Evolutionary conservation across 2,329 filamentous ascomycete species (phyloP).

Genomic region (Ophiostoma triangulosporum): DNA sequence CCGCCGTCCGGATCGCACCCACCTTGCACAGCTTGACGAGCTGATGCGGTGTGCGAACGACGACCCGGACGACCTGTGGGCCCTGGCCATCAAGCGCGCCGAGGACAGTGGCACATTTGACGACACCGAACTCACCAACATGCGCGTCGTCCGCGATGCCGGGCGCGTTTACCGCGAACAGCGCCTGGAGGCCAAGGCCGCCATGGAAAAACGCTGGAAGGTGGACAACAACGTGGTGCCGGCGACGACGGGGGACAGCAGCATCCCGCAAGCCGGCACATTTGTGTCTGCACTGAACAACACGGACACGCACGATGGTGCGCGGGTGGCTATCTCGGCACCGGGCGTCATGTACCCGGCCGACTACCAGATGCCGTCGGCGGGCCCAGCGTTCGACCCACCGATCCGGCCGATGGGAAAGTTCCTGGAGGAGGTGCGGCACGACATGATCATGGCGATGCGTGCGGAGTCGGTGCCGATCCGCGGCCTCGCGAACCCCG

Average conservation of each 20-base stretch:
- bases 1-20: background rate
- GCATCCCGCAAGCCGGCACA: background rate
- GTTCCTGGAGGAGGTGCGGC: slow-evolving; percentile 6
- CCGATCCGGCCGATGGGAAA: background rate
- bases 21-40: background rate
- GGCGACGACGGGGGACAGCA: background rate
- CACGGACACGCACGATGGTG: background rate
- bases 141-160: background rate
- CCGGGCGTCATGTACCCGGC: background rate
- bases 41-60: background rate
- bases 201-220: background rate
- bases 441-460: slow-evolving; percentile 6
- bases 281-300: background rate
- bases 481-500: slow-evolving; percentile 7
- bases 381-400: slow-evolving; percentile 2
- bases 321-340: background rate
- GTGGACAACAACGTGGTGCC: background rate
- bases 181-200: background rate
- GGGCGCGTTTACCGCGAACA: background rate
- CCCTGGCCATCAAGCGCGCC: background rate
- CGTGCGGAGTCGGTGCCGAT: background rate
- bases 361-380: slow-evolving; percentile 5
- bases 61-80: slow-evolving; percentile 3
- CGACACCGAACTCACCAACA: background rate
- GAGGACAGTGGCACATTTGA: background rate